Evolutionary conservation across 1,284 basidiomycete species (phyloP), one percentile per base, ranked within the genome.

Genomic region (Golubevia sp.): DNA sequence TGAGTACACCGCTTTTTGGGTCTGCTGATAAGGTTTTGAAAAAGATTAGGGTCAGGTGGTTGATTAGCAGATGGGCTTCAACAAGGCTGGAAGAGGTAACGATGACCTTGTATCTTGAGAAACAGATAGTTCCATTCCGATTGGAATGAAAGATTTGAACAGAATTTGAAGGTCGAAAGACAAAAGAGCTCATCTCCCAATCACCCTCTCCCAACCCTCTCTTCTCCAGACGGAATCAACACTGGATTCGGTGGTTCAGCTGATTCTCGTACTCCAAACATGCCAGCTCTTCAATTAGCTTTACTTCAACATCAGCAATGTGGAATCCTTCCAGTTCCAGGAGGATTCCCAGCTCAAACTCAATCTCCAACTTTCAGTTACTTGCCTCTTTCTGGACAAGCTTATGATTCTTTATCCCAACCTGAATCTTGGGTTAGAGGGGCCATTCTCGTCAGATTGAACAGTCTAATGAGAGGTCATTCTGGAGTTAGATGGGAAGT

Each of bases 391-490:
- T 34, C 30, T 11, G 30, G 30, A 34, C 30, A 34, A 5, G 30
- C 30, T 34, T 34, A 34, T 34, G 30, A 34, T 11, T 57, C 63
- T 6, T 51, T 71, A 30, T 54, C 69, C 58, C 69, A 73, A 68
- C 93, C 93, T n/a, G 90, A 92, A 68, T 86, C 91, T 5, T 94
- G 92, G 91, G 92, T 93, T n/a, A 89, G 92, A 56, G 93, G 91
- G 15, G 92, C 93, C 0, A 92, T 94, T 71, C 85, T 93, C 7
- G 87, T 95, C 67, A 90, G 93, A 70, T 90, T 92, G 86, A 94
- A 94, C 85, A 92, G 91, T 1, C 55, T 76, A 49, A 74, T 76
- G 67, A 76, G 81, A n/a, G 92, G 92, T 0, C 93, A 94, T 84
- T 93, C 91, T 38, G 93, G 91, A 54, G 90, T 94, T 7, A 88